Conservation (phyloP, 768 basidiomycete species). For the Phlegmacium glaucopus region DNA sequence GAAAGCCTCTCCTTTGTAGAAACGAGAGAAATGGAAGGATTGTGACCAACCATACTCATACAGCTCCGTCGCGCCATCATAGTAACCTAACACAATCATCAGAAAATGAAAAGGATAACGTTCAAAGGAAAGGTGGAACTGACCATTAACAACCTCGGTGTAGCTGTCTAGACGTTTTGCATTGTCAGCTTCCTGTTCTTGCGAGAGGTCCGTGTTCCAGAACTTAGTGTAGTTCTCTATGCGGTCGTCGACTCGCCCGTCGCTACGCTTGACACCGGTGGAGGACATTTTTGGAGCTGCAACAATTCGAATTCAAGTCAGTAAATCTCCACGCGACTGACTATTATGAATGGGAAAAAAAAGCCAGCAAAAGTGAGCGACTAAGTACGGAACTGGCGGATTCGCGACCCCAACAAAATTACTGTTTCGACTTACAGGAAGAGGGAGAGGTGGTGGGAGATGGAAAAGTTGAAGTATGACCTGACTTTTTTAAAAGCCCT, state of each 20-base stretch:
- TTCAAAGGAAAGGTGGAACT: conserved; percentile 17
- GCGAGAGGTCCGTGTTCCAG: conserved; percentile 81
- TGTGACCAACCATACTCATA: conserved; percentile 94
- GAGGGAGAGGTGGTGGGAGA: too few relatives aligned
- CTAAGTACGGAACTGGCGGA: too few relatives aligned
- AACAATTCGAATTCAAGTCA: too few relatives aligned
- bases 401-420: too few relatives aligned
- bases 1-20: conserved; percentile 88
- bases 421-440: too few relatives aligned
- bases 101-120: neutral
- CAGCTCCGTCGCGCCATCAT: conserved; percentile 92
- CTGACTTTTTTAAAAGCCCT: too few relatives aligned
- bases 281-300: conserved; percentile 18
- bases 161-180: conserved; percentile 78
- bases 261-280: conserved; percentile 25
- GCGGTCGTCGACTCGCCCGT: conserved; percentile 63
- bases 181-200: conserved; percentile 65
- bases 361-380: too few relatives aligned
- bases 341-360: too few relatives aligned
- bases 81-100: conserved; percentile 62
- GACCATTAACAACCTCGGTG: conserved; percentile 92
- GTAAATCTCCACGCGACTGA: too few relatives aligned
- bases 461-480: too few relatives aligned
- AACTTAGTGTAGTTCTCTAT: conserved; percentile 86
- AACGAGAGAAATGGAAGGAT: conserved; percentile 96